phyloP scores from a whole-genome alignment of 1,284 basidiomycete species.

The Apiotrichum sp. region DNA sequence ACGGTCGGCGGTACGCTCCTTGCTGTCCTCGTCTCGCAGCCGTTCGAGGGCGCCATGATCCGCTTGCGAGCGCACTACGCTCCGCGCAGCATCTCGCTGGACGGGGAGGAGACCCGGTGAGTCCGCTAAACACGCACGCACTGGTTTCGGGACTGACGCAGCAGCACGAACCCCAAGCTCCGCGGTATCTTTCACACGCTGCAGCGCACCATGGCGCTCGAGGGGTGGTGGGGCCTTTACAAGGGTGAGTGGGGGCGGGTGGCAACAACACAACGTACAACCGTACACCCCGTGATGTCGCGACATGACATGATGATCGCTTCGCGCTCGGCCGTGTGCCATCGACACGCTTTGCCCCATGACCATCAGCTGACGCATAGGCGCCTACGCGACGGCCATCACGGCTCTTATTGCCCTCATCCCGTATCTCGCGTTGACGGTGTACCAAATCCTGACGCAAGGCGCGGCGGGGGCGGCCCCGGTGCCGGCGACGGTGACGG shows the following conservation, averaged over 20 bases:
- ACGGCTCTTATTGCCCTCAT: constrained; percentile 50
- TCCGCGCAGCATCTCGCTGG: constrained; percentile 64
- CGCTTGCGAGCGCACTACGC: constrained; percentile 48
- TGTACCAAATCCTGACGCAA: no score
- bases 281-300: no score
- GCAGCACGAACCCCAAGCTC: constrained; percentile 22
- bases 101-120: constrained; percentile 45
- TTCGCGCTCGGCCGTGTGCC: no score
- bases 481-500: neutral
- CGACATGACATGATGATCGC: no score
- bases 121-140: constrained; percentile 1
- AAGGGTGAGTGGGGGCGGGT: constrained; percentile 55
- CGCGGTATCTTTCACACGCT: constrained; percentile 55
- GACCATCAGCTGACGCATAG: neutral
- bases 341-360: no score
- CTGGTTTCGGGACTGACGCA: neutral
- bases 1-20: no score
- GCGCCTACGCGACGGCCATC: constrained; percentile 45
- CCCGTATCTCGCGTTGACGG: constrained; percentile 52
- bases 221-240: constrained; percentile 74
- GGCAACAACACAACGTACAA: no score
- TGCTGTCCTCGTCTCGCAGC: constrained; percentile 37
- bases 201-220: constrained; percentile 63
- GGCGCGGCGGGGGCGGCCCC: no score
- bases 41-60: constrained; percentile 43